phyloP scores from a whole-genome alignment of 345 rosid genomes.

The Trapa bicornis region DNA sequence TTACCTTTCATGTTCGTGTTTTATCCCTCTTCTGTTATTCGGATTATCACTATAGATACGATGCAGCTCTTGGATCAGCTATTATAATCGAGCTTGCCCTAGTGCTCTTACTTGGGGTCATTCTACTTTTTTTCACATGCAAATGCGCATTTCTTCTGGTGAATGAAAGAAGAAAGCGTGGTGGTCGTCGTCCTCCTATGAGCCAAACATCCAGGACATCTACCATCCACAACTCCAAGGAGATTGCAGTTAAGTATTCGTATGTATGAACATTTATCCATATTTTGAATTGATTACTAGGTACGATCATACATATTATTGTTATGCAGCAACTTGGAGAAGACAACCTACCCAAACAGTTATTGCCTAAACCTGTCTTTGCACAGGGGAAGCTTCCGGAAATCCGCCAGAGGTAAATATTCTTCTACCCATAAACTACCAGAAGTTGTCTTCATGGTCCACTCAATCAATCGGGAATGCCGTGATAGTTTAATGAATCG shows the following conservation, averaged over 20 bases:
- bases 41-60: not conserved
- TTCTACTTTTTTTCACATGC: slow-evolving; percentile 62
- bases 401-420: slow-evolving; percentile 16
- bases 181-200: not conserved
- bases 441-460: not conserved
- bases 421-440: not conserved
- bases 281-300: not conserved
- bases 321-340: slow-evolving; percentile 18
- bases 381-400: slow-evolving; percentile 7
- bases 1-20: not conserved
- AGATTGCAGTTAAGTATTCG: slow-evolving; percentile 17
- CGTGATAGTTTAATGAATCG: not conserved
- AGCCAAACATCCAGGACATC: slow-evolving; percentile 5
- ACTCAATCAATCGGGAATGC: not conserved
- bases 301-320: not conserved
- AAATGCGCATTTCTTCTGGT: slow-evolving; percentile 54
- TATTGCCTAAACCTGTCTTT: slow-evolving; percentile 21
- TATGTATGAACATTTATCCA: not conserved
- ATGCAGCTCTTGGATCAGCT: slow-evolving; percentile 48
- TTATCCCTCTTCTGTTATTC: not conserved
- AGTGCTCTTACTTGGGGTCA: slow-evolving; percentile 35
- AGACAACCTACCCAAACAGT: slow-evolving; percentile 13
- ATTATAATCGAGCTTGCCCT: slow-evolving; percentile 39
- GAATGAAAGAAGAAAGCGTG: slow-evolving; percentile 25
- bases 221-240: slow-evolving; percentile 4